Percentiles rank a stretch among this genome's conserved stretches.
phyloP scores from a whole-genome alignment of 139 green algal genomes.

The Volvox reticuliferus region DNA sequence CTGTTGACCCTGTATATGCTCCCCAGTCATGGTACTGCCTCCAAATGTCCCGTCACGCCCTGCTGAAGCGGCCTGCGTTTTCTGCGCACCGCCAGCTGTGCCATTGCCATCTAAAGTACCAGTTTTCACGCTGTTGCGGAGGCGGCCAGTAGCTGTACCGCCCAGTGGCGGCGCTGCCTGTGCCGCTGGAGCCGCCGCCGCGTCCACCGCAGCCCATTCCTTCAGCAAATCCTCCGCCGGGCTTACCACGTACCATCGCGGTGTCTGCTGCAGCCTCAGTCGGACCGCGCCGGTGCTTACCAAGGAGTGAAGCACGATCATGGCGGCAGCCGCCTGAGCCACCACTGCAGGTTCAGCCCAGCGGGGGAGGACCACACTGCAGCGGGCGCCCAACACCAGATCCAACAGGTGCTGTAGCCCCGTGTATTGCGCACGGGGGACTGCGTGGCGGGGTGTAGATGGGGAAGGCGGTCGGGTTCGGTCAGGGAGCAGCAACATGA shows the following conservation, averaged over 20 bases:
- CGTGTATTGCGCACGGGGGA: not conserved
- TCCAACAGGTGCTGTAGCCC: not conserved
- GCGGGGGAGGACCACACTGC: constrained; percentile 20
- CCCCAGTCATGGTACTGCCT: no score
- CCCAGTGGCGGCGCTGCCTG: no score
- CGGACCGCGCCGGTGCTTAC: not conserved
- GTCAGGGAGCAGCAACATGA: no score
- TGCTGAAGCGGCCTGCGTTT: no score
- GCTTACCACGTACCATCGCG: not conserved
- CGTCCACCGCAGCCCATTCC: not conserved
- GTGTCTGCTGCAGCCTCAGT: constrained; percentile 20
- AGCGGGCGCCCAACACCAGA: constrained; percentile 5
- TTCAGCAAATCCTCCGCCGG: not conserved
- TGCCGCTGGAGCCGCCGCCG: not conserved
- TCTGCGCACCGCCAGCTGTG: no score
- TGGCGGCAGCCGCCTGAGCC: not conserved
- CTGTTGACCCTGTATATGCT: no score
- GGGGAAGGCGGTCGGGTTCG: not conserved
- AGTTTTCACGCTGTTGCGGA: not conserved
- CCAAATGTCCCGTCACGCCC: no score
- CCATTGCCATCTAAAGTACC: not conserved
- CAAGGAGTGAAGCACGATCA: constrained; percentile 3
- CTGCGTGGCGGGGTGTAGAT: not conserved
- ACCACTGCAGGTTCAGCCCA: not conserved
- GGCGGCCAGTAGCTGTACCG: not conserved